Percentiles rank a stretch among this genome's conserved stretches.
Conservation (phyloP, 257 asterid genomes). For the Solanum stenotomum region DNA sequence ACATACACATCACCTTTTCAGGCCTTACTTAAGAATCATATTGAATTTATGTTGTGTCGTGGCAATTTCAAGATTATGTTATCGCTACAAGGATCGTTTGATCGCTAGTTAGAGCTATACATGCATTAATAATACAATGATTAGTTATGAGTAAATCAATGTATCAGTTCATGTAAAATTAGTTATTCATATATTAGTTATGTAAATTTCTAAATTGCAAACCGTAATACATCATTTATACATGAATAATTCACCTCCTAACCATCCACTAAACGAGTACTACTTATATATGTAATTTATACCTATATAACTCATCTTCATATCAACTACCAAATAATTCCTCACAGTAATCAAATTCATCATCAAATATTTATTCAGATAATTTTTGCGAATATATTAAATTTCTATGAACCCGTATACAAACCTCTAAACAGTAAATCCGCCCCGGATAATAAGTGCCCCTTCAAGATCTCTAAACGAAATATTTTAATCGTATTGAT, state of each 20-base stretch:
- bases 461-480: not conserved
- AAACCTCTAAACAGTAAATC: not conserved
- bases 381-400: not conserved
- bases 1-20: too few species aligned
- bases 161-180: too few species aligned
- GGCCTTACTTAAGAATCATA: too few species aligned
- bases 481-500: not conserved
- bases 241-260: too few species aligned
- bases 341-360: too few species aligned
- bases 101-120: not conserved
- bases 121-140: too few species aligned
- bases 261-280: not conserved
- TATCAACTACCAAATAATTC: rapidly evolving
- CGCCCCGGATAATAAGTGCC: not conserved
- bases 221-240: not conserved
- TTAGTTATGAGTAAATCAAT: too few species aligned
- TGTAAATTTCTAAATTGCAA: not conserved
- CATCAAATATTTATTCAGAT: not conserved
- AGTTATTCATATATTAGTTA: too few species aligned
- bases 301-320: not conserved
- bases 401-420: not conserved
- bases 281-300: not conserved
- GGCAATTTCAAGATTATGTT: not conserved
- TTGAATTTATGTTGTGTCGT: too few species aligned
- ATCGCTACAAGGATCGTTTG: too few species aligned